Conservation (phyloP, 306 rosid species). For the Malus asiatica region DNA sequence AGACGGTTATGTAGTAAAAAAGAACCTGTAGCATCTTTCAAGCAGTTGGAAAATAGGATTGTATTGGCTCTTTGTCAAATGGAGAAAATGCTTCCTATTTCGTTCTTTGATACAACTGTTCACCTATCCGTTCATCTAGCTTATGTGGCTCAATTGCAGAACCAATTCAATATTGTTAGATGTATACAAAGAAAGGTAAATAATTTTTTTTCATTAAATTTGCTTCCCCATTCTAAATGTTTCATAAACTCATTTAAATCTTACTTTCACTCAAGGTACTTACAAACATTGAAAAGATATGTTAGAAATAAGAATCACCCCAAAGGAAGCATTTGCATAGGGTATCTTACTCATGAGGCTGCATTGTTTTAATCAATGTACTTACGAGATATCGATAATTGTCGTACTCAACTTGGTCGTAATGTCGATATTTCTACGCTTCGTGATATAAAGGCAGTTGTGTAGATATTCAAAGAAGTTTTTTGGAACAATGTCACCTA, state of each 20-base stretch:
- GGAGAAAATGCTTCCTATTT: background rate
- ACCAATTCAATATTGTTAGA: background rate
- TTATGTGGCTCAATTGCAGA: background rate
- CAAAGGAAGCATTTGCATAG: background rate
- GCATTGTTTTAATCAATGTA: background rate
- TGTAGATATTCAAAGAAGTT: background rate
- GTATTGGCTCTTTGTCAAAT: background rate
- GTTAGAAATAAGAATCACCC: background rate
- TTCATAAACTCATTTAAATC: no score
- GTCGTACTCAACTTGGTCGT: background rate
- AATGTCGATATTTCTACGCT: background rate
- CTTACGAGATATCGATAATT: background rate
- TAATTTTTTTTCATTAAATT: background rate
- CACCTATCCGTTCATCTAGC: background rate
- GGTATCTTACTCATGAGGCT: background rate
- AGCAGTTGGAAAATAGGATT: background rate
- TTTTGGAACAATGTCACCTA: background rate
- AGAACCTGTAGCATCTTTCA: background rate
- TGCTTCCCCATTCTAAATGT: background rate
- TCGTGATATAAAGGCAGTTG: background rate
- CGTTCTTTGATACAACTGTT: background rate
- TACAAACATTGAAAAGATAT: background rate
- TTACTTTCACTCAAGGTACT: background rate
- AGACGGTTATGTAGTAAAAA: background rate
- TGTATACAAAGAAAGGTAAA: conserved; percentile 3